Evolutionary conservation across 805 yeast genomes (phyloP).

Genomic region (Teunomyces stri): DNA sequence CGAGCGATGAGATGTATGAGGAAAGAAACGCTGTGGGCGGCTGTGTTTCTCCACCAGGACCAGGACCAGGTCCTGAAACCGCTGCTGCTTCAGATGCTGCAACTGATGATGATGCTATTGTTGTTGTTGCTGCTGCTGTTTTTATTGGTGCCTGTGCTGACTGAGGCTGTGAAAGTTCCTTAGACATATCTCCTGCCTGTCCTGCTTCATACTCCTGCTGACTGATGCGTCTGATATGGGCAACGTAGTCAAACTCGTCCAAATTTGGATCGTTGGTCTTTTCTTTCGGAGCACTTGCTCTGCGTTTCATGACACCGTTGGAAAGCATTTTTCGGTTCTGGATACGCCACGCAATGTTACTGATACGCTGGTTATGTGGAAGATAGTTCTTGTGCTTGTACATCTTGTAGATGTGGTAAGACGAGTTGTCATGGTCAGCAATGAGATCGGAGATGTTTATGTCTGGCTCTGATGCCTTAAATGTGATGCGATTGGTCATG

Average conservation of each 20-base stretch:
- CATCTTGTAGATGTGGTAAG: slow-evolving; percentile 39
- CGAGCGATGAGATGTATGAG: slow-evolving; percentile 39
- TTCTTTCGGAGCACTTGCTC: slow-evolving; percentile 2
- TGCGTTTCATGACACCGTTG: not conserved
- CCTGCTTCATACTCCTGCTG: slow-evolving; percentile 30
- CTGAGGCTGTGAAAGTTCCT: not conserved
- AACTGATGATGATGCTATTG: slow-evolving; percentile 3
- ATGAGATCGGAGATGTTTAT: slow-evolving; percentile 15
- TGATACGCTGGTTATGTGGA: slow-evolving; percentile 42
- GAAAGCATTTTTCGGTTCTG: slow-evolving; percentile 33
- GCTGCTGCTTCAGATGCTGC: not conserved
- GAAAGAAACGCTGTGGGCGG: slow-evolving; percentile 23
- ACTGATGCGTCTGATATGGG: slow-evolving; percentile 41
- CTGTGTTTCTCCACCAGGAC: not conserved
- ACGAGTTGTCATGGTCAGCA: slow-evolving; percentile 34
- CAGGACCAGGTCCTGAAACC: too few species aligned
- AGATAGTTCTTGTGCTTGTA: slow-evolving; percentile 39
- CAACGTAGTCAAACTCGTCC: slow-evolving; percentile 46
- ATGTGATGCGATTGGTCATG: slow-evolving; percentile 9
- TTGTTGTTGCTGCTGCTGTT: not conserved
- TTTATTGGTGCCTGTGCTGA: too few species aligned
- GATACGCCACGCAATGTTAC: slow-evolving; percentile 46
- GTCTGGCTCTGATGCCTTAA: slow-evolving; percentile 8
- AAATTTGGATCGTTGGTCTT: slow-evolving; percentile 23
- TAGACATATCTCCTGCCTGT: not conserved